phyloP scores from a whole-genome alignment of 2,329 filamentous ascomycete genomes.

The Colletotrichum tropicale region DNA sequence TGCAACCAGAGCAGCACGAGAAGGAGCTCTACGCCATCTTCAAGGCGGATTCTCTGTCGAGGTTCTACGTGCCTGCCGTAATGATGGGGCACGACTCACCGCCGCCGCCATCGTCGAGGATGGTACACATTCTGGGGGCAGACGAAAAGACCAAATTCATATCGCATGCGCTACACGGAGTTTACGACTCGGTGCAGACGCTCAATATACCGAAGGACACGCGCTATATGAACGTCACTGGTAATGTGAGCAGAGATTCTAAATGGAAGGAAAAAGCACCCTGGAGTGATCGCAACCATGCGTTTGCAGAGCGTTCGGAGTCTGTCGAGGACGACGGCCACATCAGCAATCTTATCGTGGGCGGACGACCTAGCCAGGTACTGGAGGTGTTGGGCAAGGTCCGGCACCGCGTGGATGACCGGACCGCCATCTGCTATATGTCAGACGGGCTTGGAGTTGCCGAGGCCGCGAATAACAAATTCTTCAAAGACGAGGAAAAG shows the following conservation, averaged over 20 bases:
- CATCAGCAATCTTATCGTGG: conserved; percentile 76
- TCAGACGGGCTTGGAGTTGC: conserved; percentile 84
- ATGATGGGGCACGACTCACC: conserved; percentile 31
- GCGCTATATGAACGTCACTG: conserved; percentile 15
- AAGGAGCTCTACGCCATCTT: conserved; percentile 22
- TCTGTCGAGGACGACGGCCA: conserved; percentile 41
- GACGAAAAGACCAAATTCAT: conserved; percentile 45
- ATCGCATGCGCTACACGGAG: conserved; percentile 43
- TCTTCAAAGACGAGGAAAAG: conserved; percentile 70
- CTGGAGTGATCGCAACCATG: conserved; percentile 1
- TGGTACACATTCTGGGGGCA: conserved; percentile 46
- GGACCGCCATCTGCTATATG: conserved; percentile 76
- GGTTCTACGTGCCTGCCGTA: conserved; percentile 40
- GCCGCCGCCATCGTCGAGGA: conserved; percentile 35
- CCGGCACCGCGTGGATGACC: conserved; percentile 67
- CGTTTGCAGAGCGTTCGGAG: not conserved
- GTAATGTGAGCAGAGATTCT: conserved; percentile 24
- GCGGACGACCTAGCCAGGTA: conserved; percentile 59
- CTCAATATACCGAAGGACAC: conserved; percentile 21
- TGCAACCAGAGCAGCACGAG: conserved; percentile 11
- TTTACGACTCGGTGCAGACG: conserved; percentile 44
- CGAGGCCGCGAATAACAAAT: conserved; percentile 73
- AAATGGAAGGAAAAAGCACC: conserved; percentile 25
- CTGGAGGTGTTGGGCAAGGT: conserved; percentile 63
- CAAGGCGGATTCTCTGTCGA: conserved; percentile 21